Evolutionary conservation across 805 yeast genomes (phyloP), one percentile per base, ranked within the genome.

Genomic region (Naumovozyma baii): DNA sequence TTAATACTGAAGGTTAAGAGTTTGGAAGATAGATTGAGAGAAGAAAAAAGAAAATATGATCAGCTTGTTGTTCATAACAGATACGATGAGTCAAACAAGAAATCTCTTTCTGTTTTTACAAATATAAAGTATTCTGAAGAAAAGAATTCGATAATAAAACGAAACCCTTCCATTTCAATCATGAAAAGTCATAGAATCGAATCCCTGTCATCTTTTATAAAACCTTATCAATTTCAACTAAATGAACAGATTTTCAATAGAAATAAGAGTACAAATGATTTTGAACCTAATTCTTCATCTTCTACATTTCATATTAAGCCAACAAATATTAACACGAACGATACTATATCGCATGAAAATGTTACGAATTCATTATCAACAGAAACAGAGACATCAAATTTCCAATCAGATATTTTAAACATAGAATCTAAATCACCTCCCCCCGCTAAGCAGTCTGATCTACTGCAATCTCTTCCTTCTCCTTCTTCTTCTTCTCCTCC

Each of bases 1-100:
- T 64, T 82, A 32, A 67, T 72, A 12, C 9, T 36, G 59, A 61
- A 10, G 86, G 81, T 46, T 61, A 83, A 22, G 78, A 76, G 76
- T 26, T 52, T 78, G 37, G 78, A 80, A 52, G 66, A 76, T 30
- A 73, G 73, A 43, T 43, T 61, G 49, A 43, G 58, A 38, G 33
- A 49, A 39, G 44, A 50, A 37, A 44, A 49, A 33, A 51, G 47
- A 34, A 46, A 39, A 32, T 31, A 44, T 12, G 59, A 57, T 4
- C 49, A 44, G 31, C 34, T 39, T 3, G 18, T 45, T 4, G 44
- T 54, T 2, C 59, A 52, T 40, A 43, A 44, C 31, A 43, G 39
- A 16, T 40, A 34, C 16, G 38, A 37, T 31, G 45, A 34, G 9
- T 38, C 43, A 8, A 52, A 48, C 13, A 17, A 32, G 22, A 36